Evolutionary conservation across 2,329 filamentous ascomycete genomes (phyloP).

Genomic region (Colletotrichum destructivum): DNA sequence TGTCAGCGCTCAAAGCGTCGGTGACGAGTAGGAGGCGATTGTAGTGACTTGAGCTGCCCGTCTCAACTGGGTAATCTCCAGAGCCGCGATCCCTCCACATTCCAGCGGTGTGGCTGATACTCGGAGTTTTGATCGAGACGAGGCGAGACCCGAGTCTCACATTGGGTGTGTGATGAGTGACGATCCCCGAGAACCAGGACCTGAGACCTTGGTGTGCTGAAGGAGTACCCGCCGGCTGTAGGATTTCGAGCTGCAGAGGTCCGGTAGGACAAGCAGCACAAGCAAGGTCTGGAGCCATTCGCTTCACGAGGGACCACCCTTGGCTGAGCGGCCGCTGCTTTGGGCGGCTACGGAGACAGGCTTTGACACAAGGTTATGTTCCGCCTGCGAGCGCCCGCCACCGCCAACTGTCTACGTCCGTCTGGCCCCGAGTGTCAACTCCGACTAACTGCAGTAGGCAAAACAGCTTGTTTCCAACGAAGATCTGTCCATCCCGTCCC

Average conservation of each 20-base stretch:
- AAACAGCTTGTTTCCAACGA: background rate
- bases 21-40: background rate
- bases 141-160: constrained; percentile 9
- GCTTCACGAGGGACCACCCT: background rate
- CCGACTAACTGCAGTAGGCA: background rate
- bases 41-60: background rate
- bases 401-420: background rate
- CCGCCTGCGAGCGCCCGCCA: background rate
- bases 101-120: constrained; percentile 1
- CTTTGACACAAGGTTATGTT: constrained; percentile 5
- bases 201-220: background rate
- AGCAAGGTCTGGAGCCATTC: background rate
- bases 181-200: background rate
- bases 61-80: background rate
- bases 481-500: background rate
- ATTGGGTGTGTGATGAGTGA: background rate
- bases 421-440: background rate
- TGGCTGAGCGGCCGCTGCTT: background rate
- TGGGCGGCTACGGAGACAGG: background rate
- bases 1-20: background rate
- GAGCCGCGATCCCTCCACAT: background rate
- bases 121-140: constrained; percentile 1
- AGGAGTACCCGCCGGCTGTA: background rate
- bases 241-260: background rate
- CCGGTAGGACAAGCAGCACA: background rate